Evolutionary conservation across 768 basidiomycete genomes (phyloP).

Genomic region (Hortiboletus flavorubellus): DNA sequence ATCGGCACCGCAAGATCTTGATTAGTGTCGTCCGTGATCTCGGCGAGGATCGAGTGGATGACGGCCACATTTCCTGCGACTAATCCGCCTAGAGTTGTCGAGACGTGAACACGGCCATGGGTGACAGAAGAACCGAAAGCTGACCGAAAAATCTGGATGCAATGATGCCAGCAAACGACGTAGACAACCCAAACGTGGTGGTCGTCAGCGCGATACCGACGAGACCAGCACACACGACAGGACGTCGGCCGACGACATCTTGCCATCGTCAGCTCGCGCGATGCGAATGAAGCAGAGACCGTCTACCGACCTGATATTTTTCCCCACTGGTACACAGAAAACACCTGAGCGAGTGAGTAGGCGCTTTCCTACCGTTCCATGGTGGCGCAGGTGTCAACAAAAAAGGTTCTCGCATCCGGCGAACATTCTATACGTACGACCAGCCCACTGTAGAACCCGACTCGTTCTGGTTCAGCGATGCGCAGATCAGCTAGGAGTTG

Average conservation of each 20-base stretch:
- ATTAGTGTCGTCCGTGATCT: conserved; percentile 59
- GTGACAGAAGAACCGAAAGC: conserved; percentile 4
- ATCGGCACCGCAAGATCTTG: conserved; percentile 56
- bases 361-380: conserved; percentile 50
- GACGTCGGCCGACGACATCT: conserved; percentile 60
- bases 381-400: not conserved
- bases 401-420: not conserved
- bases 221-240: conserved; percentile 53
- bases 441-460: conserved; percentile 66
- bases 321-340: conserved; percentile 63
- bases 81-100: conserved; percentile 46
- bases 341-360: conserved; percentile 57
- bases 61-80: conserved; percentile 61
- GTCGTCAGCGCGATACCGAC: conserved; percentile 51
- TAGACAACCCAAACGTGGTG: conserved; percentile 53
- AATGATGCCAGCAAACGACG: conserved; percentile 45
- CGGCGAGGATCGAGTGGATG: conserved; percentile 56
- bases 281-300: not conserved
- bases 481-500: conserved; percentile 54
- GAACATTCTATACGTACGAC: conserved; percentile 39
- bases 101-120: not conserved
- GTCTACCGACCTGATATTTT: conserved; percentile 45
- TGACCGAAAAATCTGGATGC: conserved; percentile 49
- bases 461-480: conserved; percentile 50
- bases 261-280: not conserved